Evolutionary conservation across 768 basidiomycete genomes (phyloP).

Genomic region (Symmetrospora coprosmae): DNA sequence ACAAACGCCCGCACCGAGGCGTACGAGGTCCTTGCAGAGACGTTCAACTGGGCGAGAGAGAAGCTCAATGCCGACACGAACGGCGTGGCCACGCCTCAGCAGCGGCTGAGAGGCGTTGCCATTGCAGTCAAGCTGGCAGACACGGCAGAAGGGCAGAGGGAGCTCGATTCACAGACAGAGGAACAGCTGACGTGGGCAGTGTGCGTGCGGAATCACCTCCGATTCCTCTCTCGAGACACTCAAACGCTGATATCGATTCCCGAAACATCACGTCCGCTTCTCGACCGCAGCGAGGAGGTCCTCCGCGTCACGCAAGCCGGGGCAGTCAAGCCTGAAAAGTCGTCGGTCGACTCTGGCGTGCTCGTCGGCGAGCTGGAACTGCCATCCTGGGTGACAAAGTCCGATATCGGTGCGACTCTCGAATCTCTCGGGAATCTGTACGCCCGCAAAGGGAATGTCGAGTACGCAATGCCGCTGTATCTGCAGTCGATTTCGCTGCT

Average conservation of each 20-base stretch:
- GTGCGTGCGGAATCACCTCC: background rate
- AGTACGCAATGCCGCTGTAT: slow-evolving; percentile 29
- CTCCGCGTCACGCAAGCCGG: background rate
- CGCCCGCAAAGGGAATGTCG: slow-evolving; percentile 24
- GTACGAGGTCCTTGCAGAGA: slow-evolving; percentile 5
- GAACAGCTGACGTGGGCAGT: slow-evolving; percentile 19
- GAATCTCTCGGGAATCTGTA: slow-evolving; percentile 28
- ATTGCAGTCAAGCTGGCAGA: slow-evolving; percentile 18
- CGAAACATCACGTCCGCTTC: no score
- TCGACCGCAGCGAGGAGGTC: background rate
- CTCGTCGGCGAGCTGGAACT: slow-evolving; percentile 21
- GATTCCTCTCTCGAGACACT: no score
- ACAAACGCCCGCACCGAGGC: background rate
- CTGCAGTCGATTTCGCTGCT: slow-evolving; percentile 27
- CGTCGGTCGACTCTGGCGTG: background rate
- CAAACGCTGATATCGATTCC: no score
- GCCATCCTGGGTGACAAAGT: slow-evolving; percentile 25
- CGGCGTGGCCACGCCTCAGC: background rate
- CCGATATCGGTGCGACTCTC: slow-evolving; percentile 25
- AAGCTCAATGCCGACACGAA: background rate
- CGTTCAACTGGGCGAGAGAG: background rate
- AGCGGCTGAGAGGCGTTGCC: slow-evolving; percentile 8
- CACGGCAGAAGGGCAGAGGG: slow-evolving; percentile 5
- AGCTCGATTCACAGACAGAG: slow-evolving; percentile 1
- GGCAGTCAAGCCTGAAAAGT: background rate